Evolutionary conservation across 306 rosid species (phyloP), one percentile per base, ranked within the genome.

Genomic region (Begonia peltatifolia): DNA sequence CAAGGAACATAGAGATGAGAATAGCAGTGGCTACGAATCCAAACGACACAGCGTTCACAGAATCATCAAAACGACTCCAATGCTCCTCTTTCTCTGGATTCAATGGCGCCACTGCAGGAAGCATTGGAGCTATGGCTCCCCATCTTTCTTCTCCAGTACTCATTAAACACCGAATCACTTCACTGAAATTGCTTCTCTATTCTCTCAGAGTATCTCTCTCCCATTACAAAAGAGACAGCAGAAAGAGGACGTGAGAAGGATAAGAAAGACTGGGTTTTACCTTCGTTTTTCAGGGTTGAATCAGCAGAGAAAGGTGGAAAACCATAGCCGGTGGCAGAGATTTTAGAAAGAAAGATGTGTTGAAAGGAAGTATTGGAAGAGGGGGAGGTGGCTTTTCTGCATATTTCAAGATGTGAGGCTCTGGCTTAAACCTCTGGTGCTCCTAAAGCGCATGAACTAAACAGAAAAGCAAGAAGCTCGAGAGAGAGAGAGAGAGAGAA

Each of bases 21-120:
- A 84, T 75, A 30, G 81, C 94, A 58, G 88, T 84, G 54, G 88
- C 88, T 1, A 84, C 81, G 57, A 84, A 75, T 43, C 88, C 86
- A 72, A 80, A 80, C 54, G 82, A 75, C 54, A 80, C 67, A 14
- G 83, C 81, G 61, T 81, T 80, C 22, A 80, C 70, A 0, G 88
- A 80, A 58, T 66, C 66, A 41, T 75, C 76, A n/a, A 78, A 76
- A 12, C 69, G 71, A 63, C 60, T 66, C 85, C 77, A 80, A 42
- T 73, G 66, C 67, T 66, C 71, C 18, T 71, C 75, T 64, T 63
- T 66, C 57, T 65, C 82, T n/a, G 80, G 47, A 59, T 57, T 61
- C 11, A 71, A 54, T 11, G 77, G 83, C 22, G 72, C 65, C 54
- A 68, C 60, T 8, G 9, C 60, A 52, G 93, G 75, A 22, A 71